phyloP scores from a whole-genome alignment of 2,329 filamentous ascomycete genomes.

The Colletotrichum chlorophyti region DNA sequence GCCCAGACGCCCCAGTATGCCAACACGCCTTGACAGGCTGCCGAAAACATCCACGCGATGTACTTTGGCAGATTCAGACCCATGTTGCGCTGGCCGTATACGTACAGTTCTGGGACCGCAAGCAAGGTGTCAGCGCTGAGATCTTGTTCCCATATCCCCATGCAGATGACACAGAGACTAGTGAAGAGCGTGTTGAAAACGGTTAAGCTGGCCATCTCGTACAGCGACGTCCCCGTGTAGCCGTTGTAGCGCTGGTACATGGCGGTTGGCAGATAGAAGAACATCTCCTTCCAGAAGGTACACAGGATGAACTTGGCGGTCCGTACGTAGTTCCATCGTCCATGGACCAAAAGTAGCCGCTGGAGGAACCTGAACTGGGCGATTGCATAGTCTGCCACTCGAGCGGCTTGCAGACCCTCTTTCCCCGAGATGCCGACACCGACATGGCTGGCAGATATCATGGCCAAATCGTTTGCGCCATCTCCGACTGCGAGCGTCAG shows the following conservation, averaged over 20 bases:
- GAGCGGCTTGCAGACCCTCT: constrained; percentile 87
- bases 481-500: constrained; percentile 93
- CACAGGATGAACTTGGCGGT: constrained; percentile 88
- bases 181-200: constrained; percentile 97
- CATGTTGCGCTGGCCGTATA: constrained; percentile 74
- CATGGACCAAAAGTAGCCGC: constrained; percentile 82
- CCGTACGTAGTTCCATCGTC: constrained; percentile 88
- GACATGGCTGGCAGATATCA: constrained; percentile 88
- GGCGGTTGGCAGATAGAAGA: constrained; percentile 87
- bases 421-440: constrained; percentile 92
- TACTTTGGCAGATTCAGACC: constrained; percentile 81
- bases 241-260: constrained; percentile 84
- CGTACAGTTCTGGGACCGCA: constrained; percentile 92
- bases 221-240: constrained; percentile 89
- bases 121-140: constrained; percentile 82
- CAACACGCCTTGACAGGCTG: constrained; percentile 73
- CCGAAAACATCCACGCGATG: constrained; percentile 79
- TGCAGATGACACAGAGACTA: constrained; percentile 84
- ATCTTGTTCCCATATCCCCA: constrained; percentile 93
- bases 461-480: constrained; percentile 92
- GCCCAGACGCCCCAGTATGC: constrained; percentile 72
- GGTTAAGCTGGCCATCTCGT: constrained; percentile 84
- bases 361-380: constrained; percentile 92
- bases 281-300: constrained; percentile 89
- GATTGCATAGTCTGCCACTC: constrained; percentile 90